Evolutionary conservation across 768 basidiomycete species (phyloP).

Genomic region (Mycena filopes): DNA sequence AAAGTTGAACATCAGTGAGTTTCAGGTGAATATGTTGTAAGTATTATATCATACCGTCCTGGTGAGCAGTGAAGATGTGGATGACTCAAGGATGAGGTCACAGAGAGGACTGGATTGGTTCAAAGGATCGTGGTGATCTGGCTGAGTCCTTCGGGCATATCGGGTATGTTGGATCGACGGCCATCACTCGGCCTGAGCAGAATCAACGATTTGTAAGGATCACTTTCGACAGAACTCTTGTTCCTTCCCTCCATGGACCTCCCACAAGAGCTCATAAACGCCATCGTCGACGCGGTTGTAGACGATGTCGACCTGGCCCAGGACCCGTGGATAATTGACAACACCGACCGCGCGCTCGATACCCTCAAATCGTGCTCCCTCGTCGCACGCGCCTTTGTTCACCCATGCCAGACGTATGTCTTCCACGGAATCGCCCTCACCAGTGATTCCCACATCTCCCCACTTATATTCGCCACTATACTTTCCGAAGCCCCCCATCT

Average conservation of each 20-base stretch:
- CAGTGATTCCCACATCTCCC: slow-evolving; percentile 7
- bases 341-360: background rate
- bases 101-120: too few species aligned
- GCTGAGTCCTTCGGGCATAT: too few species aligned
- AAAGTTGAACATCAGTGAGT: too few species aligned
- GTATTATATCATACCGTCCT: too few species aligned
- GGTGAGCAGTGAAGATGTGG: too few species aligned
- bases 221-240: too few species aligned
- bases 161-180: too few species aligned
- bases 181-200: too few species aligned
- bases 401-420: slow-evolving; percentile 24
- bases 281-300: slow-evolving; percentile 25
- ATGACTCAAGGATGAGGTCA: too few species aligned
- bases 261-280: slow-evolving; percentile 27
- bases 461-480: background rate
- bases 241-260: slow-evolving; percentile 21
- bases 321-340: slow-evolving; percentile 25
- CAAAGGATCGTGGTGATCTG: too few species aligned
- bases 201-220: too few species aligned
- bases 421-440: slow-evolving; percentile 22
- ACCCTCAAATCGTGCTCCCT: slow-evolving; percentile 26
- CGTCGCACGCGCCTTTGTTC: slow-evolving; percentile 19
- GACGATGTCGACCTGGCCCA: background rate
- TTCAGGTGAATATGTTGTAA: too few species aligned
- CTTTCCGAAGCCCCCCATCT: slow-evolving; percentile 12